A percentile compares a stretch with the other conserved stretches of the same genome.
Evolutionary conservation across 2,329 filamentous ascomycete species (phyloP).

Genomic region (Orbilia brochopaga): DNA sequence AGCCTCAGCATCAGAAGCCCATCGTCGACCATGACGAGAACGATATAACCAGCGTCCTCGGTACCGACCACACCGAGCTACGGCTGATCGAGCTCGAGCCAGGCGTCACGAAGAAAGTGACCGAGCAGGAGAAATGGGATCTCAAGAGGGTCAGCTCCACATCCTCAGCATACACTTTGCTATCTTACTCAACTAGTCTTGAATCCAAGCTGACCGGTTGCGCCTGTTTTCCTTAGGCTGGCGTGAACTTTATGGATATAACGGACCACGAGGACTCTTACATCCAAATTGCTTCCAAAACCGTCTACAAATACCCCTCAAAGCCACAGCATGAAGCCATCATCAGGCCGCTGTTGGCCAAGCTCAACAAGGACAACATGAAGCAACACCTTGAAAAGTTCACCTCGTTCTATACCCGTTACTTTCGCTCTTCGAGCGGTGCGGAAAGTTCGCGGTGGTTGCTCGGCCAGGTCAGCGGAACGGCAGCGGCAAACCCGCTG

Average conservation of each 20-base stretch:
- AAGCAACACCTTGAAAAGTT: slow-evolving; percentile 76
- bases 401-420: slow-evolving; percentile 76
- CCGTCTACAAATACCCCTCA: slow-evolving; percentile 69
- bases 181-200: too few relatives aligned
- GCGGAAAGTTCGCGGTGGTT: slow-evolving; percentile 88
- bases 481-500: slow-evolving; percentile 65
- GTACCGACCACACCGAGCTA: slow-evolving; percentile 59
- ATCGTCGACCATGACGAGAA: slow-evolving; percentile 33
- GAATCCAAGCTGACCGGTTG: background rate
- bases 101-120: slow-evolving; percentile 82
- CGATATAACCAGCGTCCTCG: slow-evolving; percentile 25
- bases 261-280: slow-evolving; percentile 75
- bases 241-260: slow-evolving; percentile 92
- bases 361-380: slow-evolving; percentile 78
- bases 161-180: background rate
- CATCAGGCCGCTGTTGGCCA: slow-evolving; percentile 70
- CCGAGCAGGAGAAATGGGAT: slow-evolving; percentile 94
- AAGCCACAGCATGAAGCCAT: slow-evolving; percentile 70
- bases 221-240: slow-evolving; percentile 66
- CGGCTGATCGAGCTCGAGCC: slow-evolving; percentile 85
- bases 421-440: slow-evolving; percentile 72
- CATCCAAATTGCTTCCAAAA: slow-evolving; percentile 57
- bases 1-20: slow-evolving; percentile 35
- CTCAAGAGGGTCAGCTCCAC: slow-evolving; percentile 72
- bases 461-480: slow-evolving; percentile 73